Base-by-base conservation (phyloP, 2,329 filamentous ascomycete genomes). In the Tolypocladium amazonense region DNA sequence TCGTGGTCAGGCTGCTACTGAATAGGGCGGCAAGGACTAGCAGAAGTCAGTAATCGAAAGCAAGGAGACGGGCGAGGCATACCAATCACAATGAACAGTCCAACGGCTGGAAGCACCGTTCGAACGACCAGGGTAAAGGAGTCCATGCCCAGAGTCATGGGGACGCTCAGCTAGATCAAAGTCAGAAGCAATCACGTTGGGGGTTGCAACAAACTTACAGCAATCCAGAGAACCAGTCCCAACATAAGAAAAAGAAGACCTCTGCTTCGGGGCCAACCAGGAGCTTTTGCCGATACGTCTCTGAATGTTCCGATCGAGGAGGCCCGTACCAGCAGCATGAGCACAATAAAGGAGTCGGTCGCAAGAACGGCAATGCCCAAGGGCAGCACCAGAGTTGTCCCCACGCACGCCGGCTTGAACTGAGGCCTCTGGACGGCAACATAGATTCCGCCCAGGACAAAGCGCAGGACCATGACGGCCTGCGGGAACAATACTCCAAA, bases 371-470 rank as follows among this genome's bases (percentile, higher is more conserved):
- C 66, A 18, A 83, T 70, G 12, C 80, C 76, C 2, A 84, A 61
- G 1, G 77, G 73, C 47, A 77, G 64, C 35, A 78, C 60, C 6
- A 76, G 75, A 12, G 77, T 80, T 33, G 70, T 71, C 25, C 81
- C 75, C 20, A 82, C 73, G 65, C 83, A 86, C 37, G 81, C 78
- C 20, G 76, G 75, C 41, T 76, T 74, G 63, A 82, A 79, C 61
- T 82, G 76, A 8, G 79, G 75, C 50, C 80, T 74, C 33, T 81
- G 79, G 57, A 84, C 75, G n/a, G 77, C 82, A 20, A 82, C 77
- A 62, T 83, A 82, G 5, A 81, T 75, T 33, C 72, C 79, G 15
- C 82, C 83, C 14, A 83, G 65, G n/a, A 80, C 68, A 47, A 84
- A 76, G 33, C 83, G 77, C 23, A 72, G 66, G 53, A 78, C 65